Evolutionary conservation across 1,139 yeast genomes (phyloP).

Genomic region (Zygosaccharomyces sapae): DNA sequence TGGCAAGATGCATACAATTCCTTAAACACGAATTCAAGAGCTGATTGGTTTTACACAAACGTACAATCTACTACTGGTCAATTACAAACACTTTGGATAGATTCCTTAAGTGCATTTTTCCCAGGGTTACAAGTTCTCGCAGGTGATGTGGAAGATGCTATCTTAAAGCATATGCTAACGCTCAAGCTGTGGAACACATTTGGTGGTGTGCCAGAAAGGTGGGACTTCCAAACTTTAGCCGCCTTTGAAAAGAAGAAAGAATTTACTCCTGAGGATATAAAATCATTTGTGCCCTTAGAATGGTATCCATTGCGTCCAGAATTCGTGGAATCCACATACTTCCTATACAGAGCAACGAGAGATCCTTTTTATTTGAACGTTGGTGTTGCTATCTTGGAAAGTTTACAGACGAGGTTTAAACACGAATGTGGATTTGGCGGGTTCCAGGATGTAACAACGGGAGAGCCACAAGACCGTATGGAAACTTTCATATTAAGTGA

Average conservation of each 20-base stretch:
- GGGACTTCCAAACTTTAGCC: slow-evolving; percentile 47
- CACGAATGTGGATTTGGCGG: slow-evolving; percentile 81
- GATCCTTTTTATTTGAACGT: slow-evolving; percentile 81
- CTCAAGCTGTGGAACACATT: slow-evolving; percentile 76
- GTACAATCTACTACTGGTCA: slow-evolving; percentile 53
- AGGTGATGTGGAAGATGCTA: slow-evolving; percentile 70
- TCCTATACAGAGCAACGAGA: slow-evolving; percentile 73
- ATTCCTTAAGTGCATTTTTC: slow-evolving; percentile 82
- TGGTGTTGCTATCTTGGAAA: slow-evolving; percentile 60
- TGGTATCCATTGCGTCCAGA: slow-evolving; percentile 96
- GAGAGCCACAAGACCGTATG: slow-evolving; percentile 71
- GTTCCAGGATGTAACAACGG: slow-evolving; percentile 62
- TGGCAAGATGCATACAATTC: slow-evolving; percentile 61
- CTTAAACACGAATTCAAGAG: slow-evolving; percentile 46
- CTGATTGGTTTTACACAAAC: slow-evolving; percentile 59
- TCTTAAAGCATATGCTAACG: slow-evolving; percentile 55
- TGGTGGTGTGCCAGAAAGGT: slow-evolving; percentile 84
- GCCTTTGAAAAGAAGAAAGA: slow-evolving; percentile 2
- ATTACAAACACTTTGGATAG: slow-evolving; percentile 65
- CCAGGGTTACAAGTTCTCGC: slow-evolving; percentile 78
- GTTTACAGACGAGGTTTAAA: slow-evolving; percentile 50
- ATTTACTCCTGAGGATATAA: slow-evolving; percentile 7
- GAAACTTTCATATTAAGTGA: slow-evolving; percentile 88
- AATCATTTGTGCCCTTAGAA: slow-evolving; percentile 50
- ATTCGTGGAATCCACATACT: slow-evolving; percentile 82